Base-by-base conservation (phyloP, 2,329 filamentous ascomycete species). In the Penicillium sp. region DNA sequence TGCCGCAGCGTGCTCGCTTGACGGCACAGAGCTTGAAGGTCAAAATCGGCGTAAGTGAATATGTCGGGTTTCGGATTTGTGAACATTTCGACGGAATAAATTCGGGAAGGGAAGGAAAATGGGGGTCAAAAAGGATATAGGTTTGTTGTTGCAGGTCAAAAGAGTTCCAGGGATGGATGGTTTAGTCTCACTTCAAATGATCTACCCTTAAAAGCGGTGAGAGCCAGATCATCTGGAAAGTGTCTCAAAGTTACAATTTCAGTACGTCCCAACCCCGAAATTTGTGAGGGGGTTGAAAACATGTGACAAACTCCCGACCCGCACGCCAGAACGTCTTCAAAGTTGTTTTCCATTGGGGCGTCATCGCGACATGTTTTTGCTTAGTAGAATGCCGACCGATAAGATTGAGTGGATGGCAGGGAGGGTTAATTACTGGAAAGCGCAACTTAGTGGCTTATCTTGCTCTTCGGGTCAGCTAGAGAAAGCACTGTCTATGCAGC, bases 101-200 rank as follows among this genome's bases (percentile, higher is more conserved):
- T 50, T 40, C 24, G 47, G 11, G 3, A 48, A 29, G 11, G 16
- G 6, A 32, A 43, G 26, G 7, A 34, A 34, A 32, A 38, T 8
- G 32, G 4, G 34, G 35, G n/a, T 32, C n/a, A 39, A 50, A 31
- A 50, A 50, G 47, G 24, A 40, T 11, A 22, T 5, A 16, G 13
- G 20, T 24, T n/a, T 4, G 24, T 49, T 49, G 7, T n/a, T n/a
- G n/a, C 20, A 46, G 38, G 20, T 32, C 26, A 5, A 47, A 51
- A 46, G 50, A 56, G 55, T 56, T 56, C 45, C 32, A 55, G 35
- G 50, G 57, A 46, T 59, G 24, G 54, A 16, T 29, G 20, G 40
- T 29, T 29, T 43, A 43, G 20, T 43, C 29, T 22, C 40, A 22
- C 14, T 43, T 24, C 2, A 43, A 43, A 43, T 29, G 29, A 45